Evolutionary conservation across 108 stramenopile genomes (phyloP), one percentile per base, ranked within the genome.

Genomic region (Heterococcus sp.): DNA sequence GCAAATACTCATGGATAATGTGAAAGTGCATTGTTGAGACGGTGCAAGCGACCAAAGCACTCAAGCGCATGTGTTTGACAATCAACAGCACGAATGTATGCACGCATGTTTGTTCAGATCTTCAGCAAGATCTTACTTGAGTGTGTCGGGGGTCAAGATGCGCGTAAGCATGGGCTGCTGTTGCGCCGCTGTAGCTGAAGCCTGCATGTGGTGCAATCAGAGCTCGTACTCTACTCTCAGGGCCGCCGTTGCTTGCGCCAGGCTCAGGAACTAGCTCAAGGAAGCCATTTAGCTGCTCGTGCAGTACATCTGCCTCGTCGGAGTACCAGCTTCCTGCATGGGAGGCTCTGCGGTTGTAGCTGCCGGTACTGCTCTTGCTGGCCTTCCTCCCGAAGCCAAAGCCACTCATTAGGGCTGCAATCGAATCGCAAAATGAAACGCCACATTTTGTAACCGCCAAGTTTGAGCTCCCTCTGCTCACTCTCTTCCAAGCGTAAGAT

Each of bases 141-240:
- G 32, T 32, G 68, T 36, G 14, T 5, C 37, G 31, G 30, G 71
- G 38, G 38, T 82, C 69, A 65, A 86, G 37, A 35, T 86, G 38
- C 63, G 74, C 66, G 85, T 86, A 86, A 3, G 86, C 84, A 14
- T 36, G 75, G 1, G 84, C 86, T 3, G 84, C 84, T 2, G 78
- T 85, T 37, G 80, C 37, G 5, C 84, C 86, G 4, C 73, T 75
- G 81, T 85, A 86, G 32, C 84, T 84, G 81, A 31, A 86, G 14
- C 84, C 84, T 0, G 84, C 84, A 38, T 85, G 84, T 2, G 84
- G 84, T 3, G 75, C 84, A 28, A 85, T 76, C 35, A 85, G 32
- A 2, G 66, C 84, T 30, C 68, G 37, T 31, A 69, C 76, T 35
- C 65, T 30, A 21, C 31, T 36, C 5, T 34, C 34, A 8, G 73